Conservation (phyloP, 139 green algal genomes). For the Parachlorella kessleri region DNA sequence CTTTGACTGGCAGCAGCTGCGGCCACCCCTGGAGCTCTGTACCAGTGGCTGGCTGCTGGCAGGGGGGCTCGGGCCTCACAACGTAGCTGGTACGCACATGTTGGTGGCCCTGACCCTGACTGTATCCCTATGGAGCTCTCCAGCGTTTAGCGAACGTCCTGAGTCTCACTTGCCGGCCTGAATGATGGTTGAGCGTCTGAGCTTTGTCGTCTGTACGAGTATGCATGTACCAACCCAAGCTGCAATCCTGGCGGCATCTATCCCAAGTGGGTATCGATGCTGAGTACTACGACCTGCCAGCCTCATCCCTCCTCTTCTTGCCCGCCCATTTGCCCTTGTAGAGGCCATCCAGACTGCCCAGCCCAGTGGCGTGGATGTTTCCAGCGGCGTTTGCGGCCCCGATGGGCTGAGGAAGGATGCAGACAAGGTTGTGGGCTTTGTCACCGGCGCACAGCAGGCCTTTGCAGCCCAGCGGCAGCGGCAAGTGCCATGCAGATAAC, state of each 20-base stretch:
- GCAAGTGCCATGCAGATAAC: neutral
- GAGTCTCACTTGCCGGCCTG: no score
- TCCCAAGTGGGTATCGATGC: no score
- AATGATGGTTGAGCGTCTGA: no score
- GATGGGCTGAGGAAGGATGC: slow-evolving; percentile 62
- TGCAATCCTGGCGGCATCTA: no score
- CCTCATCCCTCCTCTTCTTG: neutral
- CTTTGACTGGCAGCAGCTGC: slow-evolving; percentile 65
- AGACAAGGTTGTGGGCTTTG: slow-evolving; percentile 43
- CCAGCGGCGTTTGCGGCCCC: slow-evolving; percentile 73
- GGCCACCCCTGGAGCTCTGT: slow-evolving; percentile 6
- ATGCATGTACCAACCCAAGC: no score
- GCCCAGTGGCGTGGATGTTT: slow-evolving; percentile 81
- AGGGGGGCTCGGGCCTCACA: slow-evolving; percentile 69
- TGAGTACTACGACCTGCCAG: no score
- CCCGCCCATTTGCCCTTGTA: neutral
- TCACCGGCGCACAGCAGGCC: slow-evolving; percentile 16
- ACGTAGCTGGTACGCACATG: slow-evolving; percentile 64
- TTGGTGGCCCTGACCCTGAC: no score
- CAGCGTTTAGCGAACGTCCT: no score
- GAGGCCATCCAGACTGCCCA: slow-evolving; percentile 52
- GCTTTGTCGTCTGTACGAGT: no score
- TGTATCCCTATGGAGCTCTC: no score
- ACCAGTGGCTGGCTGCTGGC: slow-evolving; percentile 77
- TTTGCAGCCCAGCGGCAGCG: slow-evolving; percentile 23